A percentile compares a stretch with the other conserved stretches of the same genome.
These are phyloP conservation scores for Pelargonium cotyledonis DNA, from an alignment of 441 rosid genomes.

Conservation along the genomic window DNA sequence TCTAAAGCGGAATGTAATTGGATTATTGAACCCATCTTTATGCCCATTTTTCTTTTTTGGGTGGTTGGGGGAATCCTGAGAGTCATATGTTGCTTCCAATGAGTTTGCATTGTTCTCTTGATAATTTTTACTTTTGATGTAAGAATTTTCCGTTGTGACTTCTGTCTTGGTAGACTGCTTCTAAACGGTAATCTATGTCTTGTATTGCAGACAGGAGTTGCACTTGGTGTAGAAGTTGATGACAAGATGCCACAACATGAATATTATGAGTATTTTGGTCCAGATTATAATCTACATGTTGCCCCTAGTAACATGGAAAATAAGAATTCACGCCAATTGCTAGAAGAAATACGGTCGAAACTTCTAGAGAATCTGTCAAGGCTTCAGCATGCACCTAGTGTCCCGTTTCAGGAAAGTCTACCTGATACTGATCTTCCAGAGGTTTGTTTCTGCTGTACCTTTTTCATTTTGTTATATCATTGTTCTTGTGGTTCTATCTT, in stretches of 20 bases:
- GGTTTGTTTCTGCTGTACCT: constrained; percentile 30
- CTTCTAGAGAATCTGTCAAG: constrained; percentile 75
- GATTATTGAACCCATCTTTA: not conserved
- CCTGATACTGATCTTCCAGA: constrained; percentile 81
- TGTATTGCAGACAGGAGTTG: constrained; percentile 75
- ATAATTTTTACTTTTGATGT: not conserved
- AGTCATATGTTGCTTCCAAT: not conserved
- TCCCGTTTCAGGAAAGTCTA: constrained; percentile 72
- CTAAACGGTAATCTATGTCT: constrained; percentile 18
- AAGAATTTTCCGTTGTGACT: constrained; percentile 3
- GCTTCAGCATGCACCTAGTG: constrained; percentile 92
- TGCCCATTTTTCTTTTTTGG: not conserved
- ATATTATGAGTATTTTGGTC: constrained; percentile 91
- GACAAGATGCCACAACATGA: constrained; percentile 82
- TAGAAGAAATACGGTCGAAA: constrained; percentile 80
- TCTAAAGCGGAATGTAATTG: not conserved
- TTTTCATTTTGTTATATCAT: not conserved
- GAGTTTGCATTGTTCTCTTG: not conserved
- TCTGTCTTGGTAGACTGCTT: constrained; percentile 17
- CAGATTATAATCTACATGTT: constrained; percentile 84
- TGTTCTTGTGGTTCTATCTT: not conserved
- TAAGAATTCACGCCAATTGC: constrained; percentile 59
- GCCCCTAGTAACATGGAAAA: constrained; percentile 75
- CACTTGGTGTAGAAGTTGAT: constrained; percentile 92
- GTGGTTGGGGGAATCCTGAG: not conserved